Base-by-base conservation (phyloP, 768 basidiomycete genomes). In the Tylopilus sp. region DNA sequence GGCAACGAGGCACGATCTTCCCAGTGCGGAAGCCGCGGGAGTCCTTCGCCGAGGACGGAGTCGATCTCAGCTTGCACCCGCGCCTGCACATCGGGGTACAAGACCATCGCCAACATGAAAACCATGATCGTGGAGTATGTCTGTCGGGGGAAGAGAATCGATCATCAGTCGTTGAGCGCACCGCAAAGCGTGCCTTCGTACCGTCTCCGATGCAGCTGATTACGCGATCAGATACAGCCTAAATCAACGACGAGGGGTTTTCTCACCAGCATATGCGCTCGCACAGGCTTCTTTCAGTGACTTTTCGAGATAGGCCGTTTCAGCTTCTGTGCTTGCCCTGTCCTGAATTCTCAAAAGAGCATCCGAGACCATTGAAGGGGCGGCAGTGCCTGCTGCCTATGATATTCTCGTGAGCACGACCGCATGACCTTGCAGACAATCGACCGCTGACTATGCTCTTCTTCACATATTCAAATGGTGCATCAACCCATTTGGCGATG, bases 21-120 rank as follows among this genome's bases (percentile, higher is more conserved):
- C 56, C 57, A 59, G 18, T 43, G 39, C 12, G 53, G 64, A 4
- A 66, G 49, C 47, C 67, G 58, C 21, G 38, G 36, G 2, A 66
- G 48, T 35, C 46, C 53, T 13, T 48, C n/a, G 10, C 67, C 57
- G 7, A 57, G 48, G 22, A 60, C 44, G 10, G 52, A 40, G 39
- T 58, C 59, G 9, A 65, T 59, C 12, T 65, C 57, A 26, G 50
- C 52, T 11, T 55, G 59, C 15, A 54, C 61, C 23, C 21, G 48
- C 43, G 55, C 48, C 46, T 64, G 66, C 20, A 55, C 65, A 1
- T 64, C 56, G 38, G 64, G 62, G 47, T 64, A 54, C 28, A 66
- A 36, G 25, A 64, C 42, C 64, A 66, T 61, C n/a, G 43, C 61
- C 44, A 64, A 51, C 21, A 64, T 18, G 48, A 68, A 66, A 22